phyloP scores from a whole-genome alignment of 2,329 filamentous ascomycete species.

The Sordariomycetes sp. region DNA sequence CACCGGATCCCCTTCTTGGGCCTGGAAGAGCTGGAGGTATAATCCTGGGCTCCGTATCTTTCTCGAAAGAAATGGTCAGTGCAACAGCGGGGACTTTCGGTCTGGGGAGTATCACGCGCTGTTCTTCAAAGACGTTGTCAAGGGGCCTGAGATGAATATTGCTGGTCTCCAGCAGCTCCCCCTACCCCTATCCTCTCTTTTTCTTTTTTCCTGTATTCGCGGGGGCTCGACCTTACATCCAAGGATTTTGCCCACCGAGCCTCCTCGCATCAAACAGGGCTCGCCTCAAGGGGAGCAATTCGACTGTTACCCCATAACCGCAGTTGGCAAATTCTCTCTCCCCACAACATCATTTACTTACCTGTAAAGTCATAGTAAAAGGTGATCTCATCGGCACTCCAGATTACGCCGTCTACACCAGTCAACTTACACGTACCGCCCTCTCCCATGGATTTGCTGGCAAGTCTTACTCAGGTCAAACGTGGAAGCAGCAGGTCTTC shows the following conservation, averaged over 20 bases:
- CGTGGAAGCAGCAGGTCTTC: background rate
- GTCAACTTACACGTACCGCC: background rate
- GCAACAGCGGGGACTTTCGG: too few relatives aligned
- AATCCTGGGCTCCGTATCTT: too few relatives aligned
- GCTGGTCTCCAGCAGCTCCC: too few relatives aligned
- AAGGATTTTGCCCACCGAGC: background rate
- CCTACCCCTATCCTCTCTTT: too few relatives aligned
- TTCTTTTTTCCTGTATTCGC: too few relatives aligned
- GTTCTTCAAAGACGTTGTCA: too few relatives aligned
- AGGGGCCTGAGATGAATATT: too few relatives aligned
- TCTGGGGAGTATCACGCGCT: too few relatives aligned
- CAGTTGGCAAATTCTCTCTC: background rate
- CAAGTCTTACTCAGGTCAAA: slow-evolving; percentile 1
- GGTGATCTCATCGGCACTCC: background rate
- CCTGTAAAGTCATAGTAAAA: background rate
- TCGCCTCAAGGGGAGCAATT: slow-evolving; percentile 1
- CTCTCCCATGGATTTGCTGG: background rate
- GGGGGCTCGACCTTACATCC: too few relatives aligned
- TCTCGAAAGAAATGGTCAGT: too few relatives aligned
- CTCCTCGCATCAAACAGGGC: background rate
- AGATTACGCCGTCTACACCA: slow-evolving; percentile 1
- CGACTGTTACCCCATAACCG: background rate
- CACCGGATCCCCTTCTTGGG: too few relatives aligned
- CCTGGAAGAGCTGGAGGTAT: too few relatives aligned
- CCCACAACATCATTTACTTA: background rate